Percentiles rank a stretch among this genome's conserved stretches.
Conservation (phyloP, 805 yeast genomes). For the Ogataea sp. region DNA sequence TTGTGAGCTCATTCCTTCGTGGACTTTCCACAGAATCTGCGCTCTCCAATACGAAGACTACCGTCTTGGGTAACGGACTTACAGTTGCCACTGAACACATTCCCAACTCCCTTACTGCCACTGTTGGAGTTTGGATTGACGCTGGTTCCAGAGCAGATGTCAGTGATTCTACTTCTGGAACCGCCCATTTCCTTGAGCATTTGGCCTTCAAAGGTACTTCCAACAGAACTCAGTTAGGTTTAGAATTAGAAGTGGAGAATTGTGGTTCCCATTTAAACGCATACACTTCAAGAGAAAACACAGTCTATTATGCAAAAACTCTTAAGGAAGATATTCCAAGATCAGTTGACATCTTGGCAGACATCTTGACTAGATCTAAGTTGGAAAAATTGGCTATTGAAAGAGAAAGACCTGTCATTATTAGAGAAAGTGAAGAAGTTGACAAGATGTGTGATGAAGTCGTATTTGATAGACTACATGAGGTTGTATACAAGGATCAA, state of each 20-base stretch:
- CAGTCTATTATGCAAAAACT: slow-evolving; percentile 93
- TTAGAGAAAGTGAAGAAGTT: slow-evolving; percentile 95
- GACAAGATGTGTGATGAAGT: slow-evolving; percentile 98
- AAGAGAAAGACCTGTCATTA: slow-evolving; percentile 91
- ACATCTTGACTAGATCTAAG: slow-evolving; percentile 79
- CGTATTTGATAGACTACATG: slow-evolving; percentile 92
- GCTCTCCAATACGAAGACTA: slow-evolving; percentile 47
- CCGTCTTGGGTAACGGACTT: slow-evolving; percentile 81
- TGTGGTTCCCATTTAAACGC: slow-evolving; percentile 97
- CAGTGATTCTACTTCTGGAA: slow-evolving; percentile 71
- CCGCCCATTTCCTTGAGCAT: slow-evolving; percentile 97
- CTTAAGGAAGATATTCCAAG: slow-evolving; percentile 72
- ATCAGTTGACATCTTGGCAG: slow-evolving; percentile 82
- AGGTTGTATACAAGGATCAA: slow-evolving; percentile 82
- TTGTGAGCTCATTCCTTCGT: not conserved
- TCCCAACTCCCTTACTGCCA: slow-evolving; percentile 88
- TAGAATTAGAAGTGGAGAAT: slow-evolving; percentile 92
- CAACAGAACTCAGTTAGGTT: slow-evolving; percentile 66
- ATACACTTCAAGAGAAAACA: slow-evolving; percentile 96
- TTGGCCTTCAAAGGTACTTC: slow-evolving; percentile 93
- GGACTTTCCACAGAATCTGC: slow-evolving; percentile 1
- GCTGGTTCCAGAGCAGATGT: slow-evolving; percentile 98
- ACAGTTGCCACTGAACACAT: slow-evolving; percentile 88
- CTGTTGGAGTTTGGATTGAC: slow-evolving; percentile 97
- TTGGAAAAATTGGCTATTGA: slow-evolving; percentile 82